Evolutionary conservation across 805 yeast genomes (phyloP), one percentile per base, ranked within the genome.

Genomic region (Candida endomychidarum): DNA sequence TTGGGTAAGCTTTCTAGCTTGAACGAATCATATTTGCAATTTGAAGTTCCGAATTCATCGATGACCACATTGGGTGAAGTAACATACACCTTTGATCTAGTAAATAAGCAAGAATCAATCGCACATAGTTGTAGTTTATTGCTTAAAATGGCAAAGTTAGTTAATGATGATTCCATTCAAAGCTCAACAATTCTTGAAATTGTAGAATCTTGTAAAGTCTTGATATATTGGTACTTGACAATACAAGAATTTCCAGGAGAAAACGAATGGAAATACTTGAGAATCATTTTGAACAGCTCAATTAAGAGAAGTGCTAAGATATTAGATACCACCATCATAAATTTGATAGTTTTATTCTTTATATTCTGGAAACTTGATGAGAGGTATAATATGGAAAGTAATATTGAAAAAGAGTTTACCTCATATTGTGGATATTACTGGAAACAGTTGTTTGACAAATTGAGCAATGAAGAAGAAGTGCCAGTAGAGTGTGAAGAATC

Each of bases 201-300:
- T 3, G 50, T 51, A 16, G 37, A 42, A 1, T 53, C 60, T 2
- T 27, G 63, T 2, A 47, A 47, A 20, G 47, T 46, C 0, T 28
- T 67, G 7, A 45, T 63, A 4, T 48, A 52, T 27, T 68, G 73
- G 73, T 35, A 45, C 22, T 48, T 68, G 16, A 58, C 63, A 11
- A 17, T 57, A 2, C 70, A 66, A 32, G 57, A 58, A 26, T 36
- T 46, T 5, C 60, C 65, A 2, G 16, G 48, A 4, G 45, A 34
- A 3, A 8, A 12, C 9, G 47, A 38, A 29, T 38, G 44, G 47
- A 43, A 34, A 20, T 41, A 34, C 22, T 8, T 37, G 15, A 42
- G 41, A 11, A 25, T 25, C 8, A 24, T 33, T 19, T 17, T 46
- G 20, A 42, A 35, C 16, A 40, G 30, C 14, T 14, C 27, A 11